Base-by-base conservation (phyloP, 192 early-diverging fungal genomes). In the Backusella westeae region DNA sequence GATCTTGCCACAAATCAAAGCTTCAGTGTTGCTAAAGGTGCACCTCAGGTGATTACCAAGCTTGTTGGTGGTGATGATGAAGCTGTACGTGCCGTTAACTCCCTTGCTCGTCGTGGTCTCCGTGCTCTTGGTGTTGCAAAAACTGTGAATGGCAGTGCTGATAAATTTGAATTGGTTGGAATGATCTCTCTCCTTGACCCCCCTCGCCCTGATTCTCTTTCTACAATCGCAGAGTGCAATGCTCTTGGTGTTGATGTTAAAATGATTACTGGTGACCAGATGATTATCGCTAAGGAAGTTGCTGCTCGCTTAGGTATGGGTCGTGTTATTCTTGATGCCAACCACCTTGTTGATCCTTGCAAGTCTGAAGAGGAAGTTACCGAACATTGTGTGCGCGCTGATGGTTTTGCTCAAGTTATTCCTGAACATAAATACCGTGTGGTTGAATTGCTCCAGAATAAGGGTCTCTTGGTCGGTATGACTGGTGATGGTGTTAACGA, bases 351-450 rank as follows among this genome's bases (percentile, higher is more conserved):
- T 10, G 94, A 96, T 78, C 86, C 92, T 17, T 83, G 86, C 72
- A 90, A 88, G 67, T 85, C 86, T 29, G 96, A 98, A 77, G 93
- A 93, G 72, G 91, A 92, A 79, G 85, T 97, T 19, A 94, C 93
- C 63, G 90, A 94, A 81, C 92, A 95, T 80, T 91, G 91, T 75
- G 85, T 90, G 63, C 93, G 94, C 71, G 93, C 94, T 17, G 97
- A 98, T 84, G 97, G 97, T 69, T 98, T 98, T 85, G 97, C 95
- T 19, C 95, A 97, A 81, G 97, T 98, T 38, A 97, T 96, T 85
- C 97, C 97, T 69, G 97, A 98, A 83, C 96, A 98, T 93, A 98
- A 98, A 85, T 97, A 95, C 87, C 89, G 92, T 38, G 96, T 98
- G n/a, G 97, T 98, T 41, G 96, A 98, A 85, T 81, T 97, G 49